Evolutionary conservation across 2,329 filamentous ascomycete genomes (phyloP), one percentile per base, ranked within the genome.

Genomic region (Talaromyces funiculosus): DNA sequence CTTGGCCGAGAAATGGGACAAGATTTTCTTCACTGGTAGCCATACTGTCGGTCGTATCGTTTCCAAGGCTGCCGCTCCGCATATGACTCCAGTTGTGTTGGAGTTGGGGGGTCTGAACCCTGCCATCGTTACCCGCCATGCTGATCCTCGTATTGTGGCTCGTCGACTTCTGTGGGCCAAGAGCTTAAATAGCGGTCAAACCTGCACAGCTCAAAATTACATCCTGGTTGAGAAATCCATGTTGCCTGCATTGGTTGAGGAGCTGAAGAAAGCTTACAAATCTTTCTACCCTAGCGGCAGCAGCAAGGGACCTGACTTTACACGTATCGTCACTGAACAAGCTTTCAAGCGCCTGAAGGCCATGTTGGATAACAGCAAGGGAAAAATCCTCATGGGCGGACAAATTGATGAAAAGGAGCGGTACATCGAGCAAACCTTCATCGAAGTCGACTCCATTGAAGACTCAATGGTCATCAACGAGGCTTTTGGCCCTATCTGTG

Each of bases 11-110:
- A 93, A 93, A 75, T 99, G 92, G 88, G 92, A 95, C 78, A 97
- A 97, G 83, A 95, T 99, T 70, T 92, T 94, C 80, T 99, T 96
- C 79, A 99, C 94, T 0, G 94, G 94, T 59, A 87, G 86, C 68
- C 82, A 83, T 57, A 78, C 73, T 29, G 91, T 97, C 18, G 94
- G 90, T 70, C 91, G 88, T 71, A 92, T 97, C 69, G 87, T 97
- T 57, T 85, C 90, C 53, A 87, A 92, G 74, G 96, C 95, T 73
- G 94, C 93, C 0, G 93, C 94, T 62, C 86, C 91, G 71, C 88
- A 90, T 38, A 82, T 96, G 63, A 97, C 94, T 0, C 94, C 94
- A 0, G 87, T 96, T 22, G 84, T 87, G 9, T 85, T 97, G 53
- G 94, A 99, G 80, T 85, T 99, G 51, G 94, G 94, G 62, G 94